Evolutionary conservation across 352 stramenopile genomes (phyloP), one percentile per base, ranked within the genome.

Genomic region (Pythium insidiosum): DNA sequence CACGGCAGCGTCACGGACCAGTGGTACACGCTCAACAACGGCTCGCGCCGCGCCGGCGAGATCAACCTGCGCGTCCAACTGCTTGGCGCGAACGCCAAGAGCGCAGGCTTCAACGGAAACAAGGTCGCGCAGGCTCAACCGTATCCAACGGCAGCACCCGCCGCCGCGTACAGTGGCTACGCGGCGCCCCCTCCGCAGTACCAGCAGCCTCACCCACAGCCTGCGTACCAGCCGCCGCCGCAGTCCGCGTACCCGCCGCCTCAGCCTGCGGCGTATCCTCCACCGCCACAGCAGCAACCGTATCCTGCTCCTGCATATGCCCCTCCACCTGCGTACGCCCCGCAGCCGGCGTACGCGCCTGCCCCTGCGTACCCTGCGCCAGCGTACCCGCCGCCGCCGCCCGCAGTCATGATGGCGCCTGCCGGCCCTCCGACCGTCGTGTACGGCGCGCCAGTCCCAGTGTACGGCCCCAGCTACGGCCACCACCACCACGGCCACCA

Each of bases 11-110:
- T 92, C 38, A 61, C 73, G 38, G 79, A 92, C 61, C 65, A 92
- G 43, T 92, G 79, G 79, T 89, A 82, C 58, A 65, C 75, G 18
- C 56, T 92, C 34, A 85, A 87, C 59, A 84, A 85, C 43, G 61
- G 72, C 37, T 58, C 53, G 22, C 66, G 68, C 34, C 53, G 57
- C 23, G 71, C 72, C 6, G 79, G 79, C 6, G 77, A 92, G 51
- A 87, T 92, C 57, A 92, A 92, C 36, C 58, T 92, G 24, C 76
- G 79, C 18, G 61, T 92, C 7, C 79, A 92, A 51, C 73, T 79
- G 43, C 56, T 79, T 34, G 61, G 70, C 4, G 30, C n/a, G 28
- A 15, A 15, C 28, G 9, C 28, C 28, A 15, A 15, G 9, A 15
- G 28, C 28, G 28, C 28, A 9, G 28, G 28, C n/a, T n/a, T n/a